Evolutionary conservation across 768 basidiomycete species (phyloP).

Genomic region (Lentinula raphanica): DNA sequence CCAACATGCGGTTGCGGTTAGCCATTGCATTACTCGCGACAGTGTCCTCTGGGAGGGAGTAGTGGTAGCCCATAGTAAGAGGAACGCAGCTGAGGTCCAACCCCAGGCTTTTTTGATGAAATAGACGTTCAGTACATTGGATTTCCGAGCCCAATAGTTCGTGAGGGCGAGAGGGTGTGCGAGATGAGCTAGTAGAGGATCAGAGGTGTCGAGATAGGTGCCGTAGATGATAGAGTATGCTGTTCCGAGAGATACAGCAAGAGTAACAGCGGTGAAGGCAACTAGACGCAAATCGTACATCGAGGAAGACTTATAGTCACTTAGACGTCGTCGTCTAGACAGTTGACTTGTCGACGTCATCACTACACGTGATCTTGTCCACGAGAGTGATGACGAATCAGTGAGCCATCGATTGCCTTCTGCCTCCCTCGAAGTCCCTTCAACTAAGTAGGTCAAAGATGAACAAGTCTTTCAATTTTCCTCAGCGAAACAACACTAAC

Average conservation of each 20-base stretch:
- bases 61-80: slow-evolving; percentile 53
- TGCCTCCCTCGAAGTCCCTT: too few species aligned
- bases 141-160: slow-evolving; percentile 76
- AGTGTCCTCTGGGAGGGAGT: slow-evolving; percentile 38
- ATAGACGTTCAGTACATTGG: slow-evolving; percentile 73
- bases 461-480: too few species aligned
- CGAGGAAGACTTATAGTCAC: not conserved
- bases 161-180: slow-evolving; percentile 60
- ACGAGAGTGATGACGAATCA: too few species aligned
- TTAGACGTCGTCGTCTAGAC: not conserved
- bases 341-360: not conserved
- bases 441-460: too few species aligned
- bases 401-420: too few species aligned
- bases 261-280: slow-evolving; percentile 36
- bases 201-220: slow-evolving; percentile 83
- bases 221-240: slow-evolving; percentile 55
- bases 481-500: too few species aligned
- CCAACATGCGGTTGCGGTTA: slow-evolving; percentile 62
- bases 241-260: slow-evolving; percentile 55
- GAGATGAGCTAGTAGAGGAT: slow-evolving; percentile 62
- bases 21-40: slow-evolving; percentile 47
- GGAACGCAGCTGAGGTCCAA: slow-evolving; percentile 73
- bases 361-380: not conserved
- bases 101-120: slow-evolving; percentile 92
- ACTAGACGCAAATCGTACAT: slow-evolving; percentile 14